Evolutionary conservation across 495 filamentous ascomycete species (phyloP).

Genomic region (Penicillium mononematosum): DNA sequence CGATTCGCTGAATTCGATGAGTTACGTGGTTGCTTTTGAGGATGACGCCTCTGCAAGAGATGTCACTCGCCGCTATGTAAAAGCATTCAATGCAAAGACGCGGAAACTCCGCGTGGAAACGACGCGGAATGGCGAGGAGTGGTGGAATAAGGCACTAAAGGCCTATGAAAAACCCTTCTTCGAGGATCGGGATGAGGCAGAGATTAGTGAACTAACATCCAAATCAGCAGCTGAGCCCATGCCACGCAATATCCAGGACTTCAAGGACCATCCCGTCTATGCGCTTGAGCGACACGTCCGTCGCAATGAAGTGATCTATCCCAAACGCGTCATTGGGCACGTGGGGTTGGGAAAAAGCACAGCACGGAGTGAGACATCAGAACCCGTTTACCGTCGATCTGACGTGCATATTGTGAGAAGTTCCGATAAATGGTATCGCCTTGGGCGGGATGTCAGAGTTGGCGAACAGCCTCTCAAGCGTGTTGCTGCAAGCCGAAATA

Average conservation of each 20-base stretch:
- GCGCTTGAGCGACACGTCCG: constrained; percentile 86
- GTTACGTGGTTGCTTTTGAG: constrained; percentile 85
- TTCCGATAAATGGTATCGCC: constrained; percentile 81
- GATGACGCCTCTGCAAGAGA: constrained; percentile 71
- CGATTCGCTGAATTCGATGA: constrained; percentile 69
- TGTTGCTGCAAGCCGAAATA: constrained; percentile 47
- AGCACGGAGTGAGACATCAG: constrained; percentile 51
- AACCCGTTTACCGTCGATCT: constrained; percentile 71
- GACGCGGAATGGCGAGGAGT: constrained; percentile 62
- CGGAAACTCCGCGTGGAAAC: constrained; percentile 71
- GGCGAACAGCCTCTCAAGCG: constrained; percentile 77
- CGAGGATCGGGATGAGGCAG: constrained; percentile 74
- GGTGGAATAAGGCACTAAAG: constrained; percentile 66
- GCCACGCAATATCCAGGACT: constrained; percentile 85
- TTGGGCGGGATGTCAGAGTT: constrained; percentile 72
- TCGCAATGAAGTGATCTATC: constrained; percentile 74
- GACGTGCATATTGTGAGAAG: constrained; percentile 76
- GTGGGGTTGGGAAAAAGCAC: constrained; percentile 67
- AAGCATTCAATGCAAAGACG: constrained; percentile 86
- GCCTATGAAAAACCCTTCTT: constrained; percentile 56
- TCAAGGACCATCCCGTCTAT: constrained; percentile 90
- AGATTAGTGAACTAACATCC: constrained; percentile 69
- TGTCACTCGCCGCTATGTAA: constrained; percentile 76
- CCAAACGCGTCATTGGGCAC: constrained; percentile 70
- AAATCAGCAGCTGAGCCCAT: constrained; percentile 77